Evolutionary conservation across 345 rosid genomes (phyloP), one percentile per base, ranked within the genome.

Genomic region (Eucalyptus marginata): DNA sequence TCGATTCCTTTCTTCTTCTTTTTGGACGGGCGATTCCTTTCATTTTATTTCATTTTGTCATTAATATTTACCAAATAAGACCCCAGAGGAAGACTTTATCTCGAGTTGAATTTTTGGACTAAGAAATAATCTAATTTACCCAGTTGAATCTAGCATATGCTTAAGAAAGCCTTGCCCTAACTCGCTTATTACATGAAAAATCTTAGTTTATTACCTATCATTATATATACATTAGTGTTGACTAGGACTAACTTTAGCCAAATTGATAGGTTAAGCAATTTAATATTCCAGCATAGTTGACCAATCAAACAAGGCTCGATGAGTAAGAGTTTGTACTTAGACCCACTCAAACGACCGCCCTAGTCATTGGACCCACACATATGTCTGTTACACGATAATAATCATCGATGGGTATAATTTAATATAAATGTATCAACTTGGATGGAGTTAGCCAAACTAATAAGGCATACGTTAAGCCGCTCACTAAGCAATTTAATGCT

Each of bases 371-470:
- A 64, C 9, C 18, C 76, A 64, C 33, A 16, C 40, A n/a, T 59
- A 58, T n/a, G 36, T n/a, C 0, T 1, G 2, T 40, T n/a, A 14
- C 40, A 15, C 76, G 3, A 64, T 64, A n/a, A 64, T 14, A 16
- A 14, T n/a, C 40, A 29, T 62, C 0, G 17, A 62, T 62, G n/a
- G 68, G 4, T 27, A 29, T 3, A 62, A 62, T 62, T 59, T 62
- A 62, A 12, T 62, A 29, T 12, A 62, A 62, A 62, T 13, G 17
- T 29, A 62, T 62, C 8, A 27, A 29, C 33, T 62, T 62, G 4
- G 33, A 62, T 5, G 8, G 33, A 29, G 33, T 62, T 29, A 62
- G 33, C 68, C 31, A 62, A 62, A 62, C 31, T 12, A 29, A 62
- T 29, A 29, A 29, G 68, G 33, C 68, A 62, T 13, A 3, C 33